A percentile compares a stretch with the other conserved stretches of the same genome.
Conservation (phyloP, 2,329 filamentous ascomycete species). For the Neofusicoccum parvum region DNA sequence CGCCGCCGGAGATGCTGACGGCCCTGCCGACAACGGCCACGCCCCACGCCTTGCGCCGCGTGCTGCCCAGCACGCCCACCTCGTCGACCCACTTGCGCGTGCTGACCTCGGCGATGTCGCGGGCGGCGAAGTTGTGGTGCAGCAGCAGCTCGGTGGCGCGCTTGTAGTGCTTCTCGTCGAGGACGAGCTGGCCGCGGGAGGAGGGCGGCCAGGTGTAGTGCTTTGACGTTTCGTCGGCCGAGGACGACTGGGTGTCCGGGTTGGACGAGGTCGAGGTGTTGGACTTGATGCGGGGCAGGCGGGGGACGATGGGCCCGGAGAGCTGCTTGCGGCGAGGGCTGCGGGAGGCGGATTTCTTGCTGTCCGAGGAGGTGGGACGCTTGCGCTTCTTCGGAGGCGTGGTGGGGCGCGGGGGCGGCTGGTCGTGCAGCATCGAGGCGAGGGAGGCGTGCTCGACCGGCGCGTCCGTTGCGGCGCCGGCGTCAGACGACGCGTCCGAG, state of each 20-base stretch:
- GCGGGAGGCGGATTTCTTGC: not conserved
- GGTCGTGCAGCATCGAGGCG: slow-evolving; percentile 23
- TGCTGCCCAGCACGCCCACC: slow-evolving; percentile 48
- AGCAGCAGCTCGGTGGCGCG: slow-evolving; percentile 70
- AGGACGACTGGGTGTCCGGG: not conserved
- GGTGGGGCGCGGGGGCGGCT: not conserved
- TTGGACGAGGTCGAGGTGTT: slow-evolving; percentile 38
- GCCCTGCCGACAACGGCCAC: not conserved
- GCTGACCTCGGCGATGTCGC: slow-evolving; percentile 64
- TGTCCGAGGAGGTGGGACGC: not conserved
- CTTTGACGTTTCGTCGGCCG: slow-evolving; percentile 56
- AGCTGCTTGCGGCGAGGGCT: slow-evolving; percentile 34
- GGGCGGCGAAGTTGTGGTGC: slow-evolving; percentile 71
- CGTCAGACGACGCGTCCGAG: slow-evolving; percentile 18
- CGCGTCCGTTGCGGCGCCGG: slow-evolving; percentile 13
- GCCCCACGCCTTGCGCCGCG: not conserved
- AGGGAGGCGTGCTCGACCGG: slow-evolving; percentile 15
- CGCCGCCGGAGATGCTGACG: not conserved
- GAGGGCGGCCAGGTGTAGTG: slow-evolving; percentile 68
- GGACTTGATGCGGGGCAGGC: slow-evolving; percentile 67
- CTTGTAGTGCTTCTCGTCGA: slow-evolving; percentile 67
- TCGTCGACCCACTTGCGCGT: slow-evolving; percentile 72
- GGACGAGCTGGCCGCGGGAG: slow-evolving; percentile 64
- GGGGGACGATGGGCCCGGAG: slow-evolving; percentile 63
- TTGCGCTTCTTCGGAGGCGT: not conserved